Percentiles rank a stretch among this genome's conserved stretches.
phyloP scores from a whole-genome alignment of 148 eudicot species.

The Dianthus caryophyllus region DNA sequence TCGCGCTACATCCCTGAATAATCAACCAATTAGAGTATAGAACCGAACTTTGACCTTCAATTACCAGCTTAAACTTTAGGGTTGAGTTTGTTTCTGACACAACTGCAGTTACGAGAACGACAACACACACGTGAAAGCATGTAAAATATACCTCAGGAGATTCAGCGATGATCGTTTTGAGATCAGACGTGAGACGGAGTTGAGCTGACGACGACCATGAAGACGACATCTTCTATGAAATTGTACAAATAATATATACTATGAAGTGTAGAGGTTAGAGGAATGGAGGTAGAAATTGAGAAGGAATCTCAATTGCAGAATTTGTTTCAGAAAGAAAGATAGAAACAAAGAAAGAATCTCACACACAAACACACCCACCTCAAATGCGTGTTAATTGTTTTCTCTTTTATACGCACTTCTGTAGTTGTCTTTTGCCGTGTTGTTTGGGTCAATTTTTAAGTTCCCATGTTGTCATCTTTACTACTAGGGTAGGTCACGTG shows the following conservation, averaged over 20 bases:
- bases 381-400: no score
- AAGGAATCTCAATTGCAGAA: neutral
- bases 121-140: no score
- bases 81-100: neutral
- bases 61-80: no score
- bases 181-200: slow-evolving; percentile 38
- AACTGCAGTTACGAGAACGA: no score
- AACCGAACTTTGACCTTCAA: no score
- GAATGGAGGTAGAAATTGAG: neutral
- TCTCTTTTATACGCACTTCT: no score
- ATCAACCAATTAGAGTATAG: no score
- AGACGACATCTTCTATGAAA: slow-evolving; percentile 10
- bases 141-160: slow-evolving; percentile 28
- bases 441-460: neutral
- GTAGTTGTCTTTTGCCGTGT: neutral
- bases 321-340: neutral
- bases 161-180: slow-evolving; percentile 31
- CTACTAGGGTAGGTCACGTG: no score
- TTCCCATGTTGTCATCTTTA: neutral
- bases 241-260: neutral
- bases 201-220: slow-evolving; percentile 32
- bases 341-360: no score
- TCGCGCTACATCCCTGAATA: slow-evolving; percentile 38
- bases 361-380: no score
- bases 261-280: neutral